Evolutionary conservation across 176 grass and related monocot genomes (phyloP), one percentile per base, ranked within the genome.

Genomic region (Areca catechu): DNA sequence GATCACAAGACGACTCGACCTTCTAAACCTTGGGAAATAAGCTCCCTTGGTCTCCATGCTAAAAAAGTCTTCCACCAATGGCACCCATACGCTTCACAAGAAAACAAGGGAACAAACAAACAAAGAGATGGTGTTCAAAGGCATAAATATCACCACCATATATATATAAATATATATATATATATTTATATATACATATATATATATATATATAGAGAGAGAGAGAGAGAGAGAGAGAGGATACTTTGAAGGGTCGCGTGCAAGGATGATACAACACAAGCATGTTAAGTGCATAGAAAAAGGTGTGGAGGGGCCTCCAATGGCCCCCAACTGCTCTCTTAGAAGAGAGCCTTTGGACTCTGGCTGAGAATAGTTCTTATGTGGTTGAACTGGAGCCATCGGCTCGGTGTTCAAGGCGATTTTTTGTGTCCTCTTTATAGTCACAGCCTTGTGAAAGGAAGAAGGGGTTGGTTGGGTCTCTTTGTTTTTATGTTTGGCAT

Each of bases 331-430:
- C 74, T 51, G 58, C 64, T 69, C 16, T 22, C 19, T 66, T 58
- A 60, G 43, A 75, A 53, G 62, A 59, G 53, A 67, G 54, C 24
- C 43, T 18, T 67, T 59, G 53, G 61, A 61, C 56, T 58, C 48
- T 51, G 18, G 63, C 63, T 29, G 74, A 53, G 49, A 54, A 30
- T 18, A 60, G 69, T 60, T 52, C 16, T 65, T 78, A 71, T 60
- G 63, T 79, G 66, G 16, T 89, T 80, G 89, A 85, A 85, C 57
- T 21, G 52, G 72, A 88, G 81, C 80, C 19, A 70, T 82, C 78
- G 89, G 77, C 58, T 62, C 62, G 61, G 27, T 68, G 71, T 71
- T 48, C 54, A 19, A 82, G 68, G 51, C 74, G 52, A 54, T 76
- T 73, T 78, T 67, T 30, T 22, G 57, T 71, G 75, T 82, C 66